Percentiles rank a stretch among this genome's conserved stretches.
phyloP scores from a whole-genome alignment of 1,284 basidiomycete genomes.

The Rhizopogon hawkerae region DNA sequence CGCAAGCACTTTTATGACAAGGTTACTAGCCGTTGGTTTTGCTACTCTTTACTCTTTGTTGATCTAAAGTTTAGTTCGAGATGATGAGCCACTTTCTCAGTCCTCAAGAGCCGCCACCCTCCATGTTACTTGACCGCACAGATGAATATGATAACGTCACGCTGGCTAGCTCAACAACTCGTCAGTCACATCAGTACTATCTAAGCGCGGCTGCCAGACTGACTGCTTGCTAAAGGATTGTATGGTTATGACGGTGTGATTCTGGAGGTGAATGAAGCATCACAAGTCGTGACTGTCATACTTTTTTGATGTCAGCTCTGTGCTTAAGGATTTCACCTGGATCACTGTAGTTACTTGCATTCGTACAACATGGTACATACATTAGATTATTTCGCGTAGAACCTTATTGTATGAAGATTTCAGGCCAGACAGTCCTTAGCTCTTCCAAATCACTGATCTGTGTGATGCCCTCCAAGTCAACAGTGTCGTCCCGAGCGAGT shows the following conservation, averaged over 20 bases:
- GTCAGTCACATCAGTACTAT: slow-evolving; percentile 34
- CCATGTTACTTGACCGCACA: slow-evolving; percentile 80
- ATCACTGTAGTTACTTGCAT: background rate
- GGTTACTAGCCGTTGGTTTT: slow-evolving; percentile 28
- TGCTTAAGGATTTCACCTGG: background rate
- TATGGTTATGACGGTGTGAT: slow-evolving; percentile 79
- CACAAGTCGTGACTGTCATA: slow-evolving; percentile 66
- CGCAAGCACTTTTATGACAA: slow-evolving; percentile 60
- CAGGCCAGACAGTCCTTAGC: slow-evolving; percentile 59
- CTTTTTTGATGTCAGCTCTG: slow-evolving; percentile 34
- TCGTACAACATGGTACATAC: background rate
- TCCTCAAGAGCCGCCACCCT: slow-evolving; percentile 60
- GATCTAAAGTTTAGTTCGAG: slow-evolving; percentile 44
- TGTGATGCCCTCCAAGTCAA: slow-evolving; percentile 34
- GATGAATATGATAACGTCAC: slow-evolving; percentile 72
- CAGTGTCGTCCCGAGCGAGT: slow-evolving; percentile 37
- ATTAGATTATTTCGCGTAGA: background rate
- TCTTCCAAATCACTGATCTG: slow-evolving; percentile 51
- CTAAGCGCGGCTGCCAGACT: slow-evolving; percentile 10
- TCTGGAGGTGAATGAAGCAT: slow-evolving; percentile 70
- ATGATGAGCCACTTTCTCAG: slow-evolving; percentile 67
- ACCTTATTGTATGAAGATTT: slow-evolving; percentile 42
- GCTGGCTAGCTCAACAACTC: slow-evolving; percentile 62
- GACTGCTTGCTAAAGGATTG: slow-evolving; percentile 38
- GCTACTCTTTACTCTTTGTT: background rate